phyloP scores from a whole-genome alignment of 2,329 filamentous ascomycete species.

The Colletotrichum brevisporum region DNA sequence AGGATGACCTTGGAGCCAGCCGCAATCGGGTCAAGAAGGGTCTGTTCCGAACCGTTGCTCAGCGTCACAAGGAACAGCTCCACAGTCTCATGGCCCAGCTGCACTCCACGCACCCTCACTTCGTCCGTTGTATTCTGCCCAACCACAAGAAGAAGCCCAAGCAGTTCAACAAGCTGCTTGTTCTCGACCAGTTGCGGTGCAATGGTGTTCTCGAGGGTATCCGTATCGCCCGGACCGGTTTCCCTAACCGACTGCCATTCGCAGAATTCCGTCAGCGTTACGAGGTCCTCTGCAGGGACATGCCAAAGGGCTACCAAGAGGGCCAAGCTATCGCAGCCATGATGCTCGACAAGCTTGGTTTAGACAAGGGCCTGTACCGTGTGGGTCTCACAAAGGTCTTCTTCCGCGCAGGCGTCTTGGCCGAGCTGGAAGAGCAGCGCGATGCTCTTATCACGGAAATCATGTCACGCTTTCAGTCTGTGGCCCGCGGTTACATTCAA shows the following conservation, averaged over 20 bases:
- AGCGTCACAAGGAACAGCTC: constrained; percentile 98
- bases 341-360: constrained; percentile 89
- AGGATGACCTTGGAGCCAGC: constrained; percentile 78
- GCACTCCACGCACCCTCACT: constrained; percentile 97
- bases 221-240: constrained; percentile 94
- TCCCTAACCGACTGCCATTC: constrained; percentile 93
- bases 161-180: constrained; percentile 90
- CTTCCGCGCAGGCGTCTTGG: constrained; percentile 95
- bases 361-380: constrained; percentile 90
- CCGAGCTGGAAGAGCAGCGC: constrained; percentile 95
- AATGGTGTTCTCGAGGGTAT: constrained; percentile 99
- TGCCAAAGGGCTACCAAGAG: constrained; percentile 92
- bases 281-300: constrained; percentile 89
- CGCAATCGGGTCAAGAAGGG: constrained; percentile 94
- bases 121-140: constrained; percentile 96
- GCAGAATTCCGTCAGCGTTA: constrained; percentile 96
- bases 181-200: constrained; percentile 96
- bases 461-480: constrained; percentile 92
- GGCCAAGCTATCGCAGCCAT: constrained; percentile 87
- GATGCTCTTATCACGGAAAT: constrained; percentile 95
- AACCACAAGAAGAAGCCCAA: constrained; percentile 99
- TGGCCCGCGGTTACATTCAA: constrained; percentile 91
- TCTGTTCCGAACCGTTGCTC: constrained; percentile 95
- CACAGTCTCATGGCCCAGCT: constrained; percentile 95
- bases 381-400: constrained; percentile 98